These are phyloP conservation scores for Plectosphaerella plurivora DNA, from an alignment of 2,329 filamentous ascomycete species.

Conservation along the genomic window DNA sequence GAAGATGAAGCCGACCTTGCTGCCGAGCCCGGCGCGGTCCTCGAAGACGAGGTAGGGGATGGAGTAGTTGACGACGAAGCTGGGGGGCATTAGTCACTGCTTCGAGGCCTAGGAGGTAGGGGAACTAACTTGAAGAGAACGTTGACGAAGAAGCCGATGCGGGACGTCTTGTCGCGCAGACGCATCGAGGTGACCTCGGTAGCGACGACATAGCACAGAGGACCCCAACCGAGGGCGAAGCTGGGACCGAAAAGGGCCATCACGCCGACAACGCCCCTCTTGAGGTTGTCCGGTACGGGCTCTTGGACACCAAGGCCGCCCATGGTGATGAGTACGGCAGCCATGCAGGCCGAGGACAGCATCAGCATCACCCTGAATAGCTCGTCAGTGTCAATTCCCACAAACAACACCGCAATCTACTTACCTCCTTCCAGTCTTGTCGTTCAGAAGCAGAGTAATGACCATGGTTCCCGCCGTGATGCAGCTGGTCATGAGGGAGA, in stretches of 20 bases:
- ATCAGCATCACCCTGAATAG: background rate
- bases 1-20: constrained; percentile 15
- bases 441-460: constrained; percentile 4
- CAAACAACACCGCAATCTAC: background rate
- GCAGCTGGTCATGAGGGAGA: constrained; percentile 15
- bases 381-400: background rate
- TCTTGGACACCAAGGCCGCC: constrained; percentile 11
- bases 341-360: background rate
- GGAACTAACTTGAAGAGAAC: constrained; percentile 9
- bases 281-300: background rate
- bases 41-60: constrained; percentile 32
- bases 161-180: constrained; percentile 23
- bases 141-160: constrained; percentile 11
- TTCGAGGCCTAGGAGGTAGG: background rate
- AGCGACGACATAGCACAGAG: constrained; percentile 26
- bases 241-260: constrained; percentile 23
- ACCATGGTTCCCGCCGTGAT: background rate
- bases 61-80: constrained; percentile 27
- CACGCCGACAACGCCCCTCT: constrained; percentile 24
- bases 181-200: constrained; percentile 25
- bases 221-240: constrained; percentile 29
- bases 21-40: constrained; percentile 25
- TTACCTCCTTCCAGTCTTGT: constrained; percentile 6
- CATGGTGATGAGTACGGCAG: constrained; percentile 7
- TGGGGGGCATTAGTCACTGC: constrained; percentile 10